phyloP scores from a whole-genome alignment of 208 protist genomes.

The Angomonas desouzai region DNA sequence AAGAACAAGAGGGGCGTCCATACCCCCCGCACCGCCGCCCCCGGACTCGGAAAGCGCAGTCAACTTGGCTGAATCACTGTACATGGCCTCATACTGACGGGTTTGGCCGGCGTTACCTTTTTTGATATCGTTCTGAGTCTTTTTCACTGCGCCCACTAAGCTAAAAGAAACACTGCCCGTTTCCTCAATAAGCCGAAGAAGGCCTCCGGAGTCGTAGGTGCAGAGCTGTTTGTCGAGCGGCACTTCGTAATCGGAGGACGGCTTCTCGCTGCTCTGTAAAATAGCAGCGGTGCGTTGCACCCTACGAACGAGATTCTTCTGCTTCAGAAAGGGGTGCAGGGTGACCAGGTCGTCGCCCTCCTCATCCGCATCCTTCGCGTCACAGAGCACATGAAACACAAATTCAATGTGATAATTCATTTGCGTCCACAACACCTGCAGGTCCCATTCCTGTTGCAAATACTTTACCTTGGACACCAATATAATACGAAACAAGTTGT shows the following conservation, averaged over 20 bases:
- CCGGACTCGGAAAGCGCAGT: slow-evolving; percentile 27
- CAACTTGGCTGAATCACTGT: slow-evolving; percentile 33
- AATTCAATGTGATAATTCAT: slow-evolving; percentile 80
- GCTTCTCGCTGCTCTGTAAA: slow-evolving; percentile 28
- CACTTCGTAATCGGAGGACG: slow-evolving; percentile 25
- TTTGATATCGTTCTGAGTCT: slow-evolving; percentile 43
- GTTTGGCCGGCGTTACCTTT: slow-evolving; percentile 42
- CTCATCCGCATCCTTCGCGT: slow-evolving; percentile 58
- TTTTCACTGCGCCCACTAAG: slow-evolving; percentile 64
- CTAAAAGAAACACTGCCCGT: slow-evolving; percentile 74
- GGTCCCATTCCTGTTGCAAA: slow-evolving; percentile 63
- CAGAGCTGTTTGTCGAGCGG: slow-evolving; percentile 65
- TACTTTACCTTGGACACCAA: slow-evolving; percentile 48
- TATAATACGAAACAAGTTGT: slow-evolving; percentile 16
- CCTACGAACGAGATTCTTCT: slow-evolving; percentile 42
- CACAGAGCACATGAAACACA: slow-evolving; percentile 71
- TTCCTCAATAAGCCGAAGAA: slow-evolving; percentile 74
- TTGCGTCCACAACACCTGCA: slow-evolving; percentile 75
- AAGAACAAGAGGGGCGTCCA: slow-evolving; percentile 34
- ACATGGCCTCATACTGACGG: slow-evolving; percentile 37
- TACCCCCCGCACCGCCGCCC: slow-evolving; percentile 16
- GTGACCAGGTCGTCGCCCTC: slow-evolving; percentile 56
- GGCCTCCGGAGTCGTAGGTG: slow-evolving; percentile 46
- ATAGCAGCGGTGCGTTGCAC: slow-evolving; percentile 50
- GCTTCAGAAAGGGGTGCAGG: slow-evolving; percentile 55